Base-by-base conservation (phyloP, 495 filamentous ascomycete genomes). In the Elasticomyces elasticus region DNA sequence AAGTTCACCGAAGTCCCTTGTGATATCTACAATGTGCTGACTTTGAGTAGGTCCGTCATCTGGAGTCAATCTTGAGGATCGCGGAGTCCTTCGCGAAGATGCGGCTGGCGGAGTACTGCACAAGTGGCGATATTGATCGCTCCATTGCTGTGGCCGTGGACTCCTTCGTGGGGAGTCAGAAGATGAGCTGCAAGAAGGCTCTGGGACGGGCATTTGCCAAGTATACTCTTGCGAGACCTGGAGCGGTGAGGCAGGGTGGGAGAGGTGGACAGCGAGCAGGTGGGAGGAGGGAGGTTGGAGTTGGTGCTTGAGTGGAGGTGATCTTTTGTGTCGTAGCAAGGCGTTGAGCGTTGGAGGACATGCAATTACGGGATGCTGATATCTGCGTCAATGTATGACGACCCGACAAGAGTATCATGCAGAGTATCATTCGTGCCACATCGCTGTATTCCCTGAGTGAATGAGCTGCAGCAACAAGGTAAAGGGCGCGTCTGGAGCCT, bases 91-190 rank as follows among this genome's bases (percentile, higher is more conserved):
- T 96, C 76, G 89, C 84, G 75, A 89, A 91, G 62, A 96, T 96
- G 90, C 85, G 90, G 25, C 74, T 99, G 27, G 87, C 83, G 0
- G 94, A 99, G 60, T 96, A 94, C 71, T 94, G 89, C 67, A 84
- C 83, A 7, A 67, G 83, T 15, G 79, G 83, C 54, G 94, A 99
- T 65, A 94, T 99, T 55, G 94, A 99, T 70, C 85, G 92, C 51
- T 94, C 92, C 44, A 97, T 99, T 62, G 89, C 89, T 6, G 94
- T 97, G 13, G 94, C 92, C 0, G 89, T 99, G 11, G 91, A 99
- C 46, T 89, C 83, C 20, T 99, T 99, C 67, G 87, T 99, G 25
- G 87, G 88, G 55, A 89, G 84, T 56, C 94, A 99, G 69, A 99
- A 99, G 73, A 83, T 97, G 62, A 90, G 85, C 74, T 89, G 86